phyloP scores from a whole-genome alignment of 768 basidiomycete species.

The Terana coerulea region DNA sequence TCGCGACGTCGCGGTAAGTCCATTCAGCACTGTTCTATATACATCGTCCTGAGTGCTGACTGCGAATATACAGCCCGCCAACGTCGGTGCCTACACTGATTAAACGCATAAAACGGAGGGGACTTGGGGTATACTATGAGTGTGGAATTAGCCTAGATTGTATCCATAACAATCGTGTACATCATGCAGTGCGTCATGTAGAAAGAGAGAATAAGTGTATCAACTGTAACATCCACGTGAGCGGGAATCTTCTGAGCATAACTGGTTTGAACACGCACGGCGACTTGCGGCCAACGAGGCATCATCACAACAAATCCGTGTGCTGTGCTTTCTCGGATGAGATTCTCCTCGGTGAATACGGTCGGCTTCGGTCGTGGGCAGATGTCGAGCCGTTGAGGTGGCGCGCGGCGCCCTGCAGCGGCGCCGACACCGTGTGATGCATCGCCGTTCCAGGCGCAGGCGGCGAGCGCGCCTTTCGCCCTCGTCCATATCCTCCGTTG shows the following conservation, averaged over 20 bases:
- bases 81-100: slow-evolving; percentile 79
- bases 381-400: neutral
- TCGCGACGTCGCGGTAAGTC: slow-evolving; percentile 78
- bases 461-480: neutral
- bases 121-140: neutral
- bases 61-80: slow-evolving; percentile 62
- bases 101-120: slow-evolving; percentile 28
- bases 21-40: slow-evolving; percentile 7
- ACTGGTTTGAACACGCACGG: neutral
- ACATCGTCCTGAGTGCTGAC: neutral
- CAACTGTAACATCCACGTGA: neutral
- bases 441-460: neutral
- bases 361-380: neutral
- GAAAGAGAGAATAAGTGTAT: slow-evolving; percentile 1
- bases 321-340: neutral
- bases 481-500: neutral
- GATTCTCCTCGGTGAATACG: neutral
- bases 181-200: neutral
- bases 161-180: neutral
- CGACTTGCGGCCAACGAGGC: neutral
- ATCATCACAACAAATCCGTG: neutral
- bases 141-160: neutral
- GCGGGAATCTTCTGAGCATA: too few relatives aligned
- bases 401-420: neutral
- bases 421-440: neutral